phyloP scores from a whole-genome alignment of 176 grass and related monocot genomes.

The barley (Hordeum vulgare) region MorexV3_pseudomolecules_assembly NC_058521.1:43881804-43882303 shows the following conservation, averaged over 20 bases:
- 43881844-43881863: constrained; percentile 12
- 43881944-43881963: constrained; percentile 35
- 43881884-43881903: constrained; percentile 13
- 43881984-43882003: constrained; percentile 25
- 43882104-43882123: constrained; percentile 90
- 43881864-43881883: background rate
- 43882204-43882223: constrained; percentile 65
- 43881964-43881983: constrained; percentile 35
- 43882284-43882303: constrained; percentile 90
- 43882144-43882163: constrained; percentile 28
- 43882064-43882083: constrained; percentile 84
- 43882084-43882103: constrained; percentile 96
- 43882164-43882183: background rate
- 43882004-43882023: constrained; percentile 25
- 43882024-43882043: constrained; percentile 16
- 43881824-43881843: constrained; percentile 5
- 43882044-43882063: constrained; percentile 69
- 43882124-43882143: constrained; percentile 21
- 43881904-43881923: constrained; percentile 39
- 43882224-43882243: constrained; percentile 98
- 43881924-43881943: constrained; percentile 31
- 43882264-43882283: constrained; percentile 92
- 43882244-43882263: constrained; percentile 85
- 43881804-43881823: background rate
- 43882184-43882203: constrained; percentile 14